Conservation (phyloP, 2,329 filamentous ascomycete species). For the Trichoderma citrinoviride region DNA sequence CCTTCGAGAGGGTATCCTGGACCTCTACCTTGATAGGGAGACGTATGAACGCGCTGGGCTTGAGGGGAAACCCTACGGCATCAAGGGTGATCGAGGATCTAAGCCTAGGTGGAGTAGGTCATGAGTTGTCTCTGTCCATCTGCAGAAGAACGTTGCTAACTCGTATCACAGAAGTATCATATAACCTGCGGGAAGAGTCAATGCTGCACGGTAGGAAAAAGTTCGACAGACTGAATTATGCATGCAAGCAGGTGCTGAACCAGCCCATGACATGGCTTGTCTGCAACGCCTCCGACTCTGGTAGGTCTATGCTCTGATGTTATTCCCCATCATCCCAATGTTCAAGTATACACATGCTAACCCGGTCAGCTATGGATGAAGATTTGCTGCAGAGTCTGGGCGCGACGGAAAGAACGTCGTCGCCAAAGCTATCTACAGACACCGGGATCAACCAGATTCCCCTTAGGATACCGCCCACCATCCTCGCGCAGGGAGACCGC, state of each 20-base stretch:
- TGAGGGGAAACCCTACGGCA: conserved; percentile 64
- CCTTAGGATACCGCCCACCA: conserved; percentile 28
- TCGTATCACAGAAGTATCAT: conserved; percentile 62
- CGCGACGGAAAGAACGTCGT: conserved; percentile 43
- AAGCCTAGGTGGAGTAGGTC: conserved; percentile 72
- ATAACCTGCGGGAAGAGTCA: conserved; percentile 68
- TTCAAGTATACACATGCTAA: background rate
- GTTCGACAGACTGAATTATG: conserved; percentile 75
- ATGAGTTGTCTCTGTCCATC: background rate
- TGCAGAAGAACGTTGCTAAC: background rate
- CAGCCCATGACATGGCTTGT: conserved; percentile 74
- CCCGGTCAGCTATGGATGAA: conserved; percentile 41
- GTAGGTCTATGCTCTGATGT: conserved; percentile 27
- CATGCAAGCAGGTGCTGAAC: conserved; percentile 73
- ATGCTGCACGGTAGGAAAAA: conserved; percentile 84
- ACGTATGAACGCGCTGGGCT: conserved; percentile 81
- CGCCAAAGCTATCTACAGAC: conserved; percentile 24
- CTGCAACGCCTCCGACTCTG: conserved; percentile 52
- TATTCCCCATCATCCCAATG: background rate
- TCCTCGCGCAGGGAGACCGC: conserved; percentile 38
- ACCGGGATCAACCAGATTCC: conserved; percentile 28
- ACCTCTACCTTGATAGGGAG: conserved; percentile 75
- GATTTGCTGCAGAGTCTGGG: conserved; percentile 49
- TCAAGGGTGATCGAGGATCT: conserved; percentile 55
- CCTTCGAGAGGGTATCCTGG: conserved; percentile 67